Conservation (phyloP, 2,329 filamentous ascomycete species). For the Pezicula carpinea region DNA sequence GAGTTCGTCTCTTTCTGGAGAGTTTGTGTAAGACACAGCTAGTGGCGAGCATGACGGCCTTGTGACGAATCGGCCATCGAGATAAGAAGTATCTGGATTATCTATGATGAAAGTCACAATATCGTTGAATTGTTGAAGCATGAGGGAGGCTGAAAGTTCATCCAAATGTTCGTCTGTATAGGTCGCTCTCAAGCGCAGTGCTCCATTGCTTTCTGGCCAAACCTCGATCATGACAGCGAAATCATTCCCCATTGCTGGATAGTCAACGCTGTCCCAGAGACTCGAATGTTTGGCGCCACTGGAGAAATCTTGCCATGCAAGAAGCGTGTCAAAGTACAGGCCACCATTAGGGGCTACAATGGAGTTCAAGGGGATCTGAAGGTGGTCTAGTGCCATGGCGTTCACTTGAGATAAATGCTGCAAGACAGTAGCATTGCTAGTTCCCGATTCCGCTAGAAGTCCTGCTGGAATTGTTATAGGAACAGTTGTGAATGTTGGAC, state of each 20-base stretch:
- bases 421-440: neutral
- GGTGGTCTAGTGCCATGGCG: neutral
- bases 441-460: neutral
- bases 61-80: slow-evolving; percentile 6
- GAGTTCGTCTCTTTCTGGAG: slow-evolving; percentile 7
- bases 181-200: slow-evolving; percentile 25
- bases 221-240: slow-evolving; percentile 30
- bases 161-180: slow-evolving; percentile 25
- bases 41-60: slow-evolving; percentile 3
- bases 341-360: neutral
- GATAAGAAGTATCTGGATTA: slow-evolving; percentile 18
- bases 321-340: slow-evolving; percentile 1
- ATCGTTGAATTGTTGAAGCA: slow-evolving; percentile 25
- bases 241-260: slow-evolving; percentile 25
- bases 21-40: neutral
- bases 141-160: slow-evolving; percentile 16
- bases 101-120: slow-evolving; percentile 24
- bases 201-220: slow-evolving; percentile 20
- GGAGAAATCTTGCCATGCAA: slow-evolving; percentile 3
- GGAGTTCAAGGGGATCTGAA: slow-evolving; percentile 1
- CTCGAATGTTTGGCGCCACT: neutral
- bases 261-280: slow-evolving; percentile 1
- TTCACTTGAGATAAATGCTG: neutral
- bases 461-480: neutral
- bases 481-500: neutral